Evolutionary conservation across 345 rosid species (phyloP).

Genomic region (Citrus mangshanensis): DNA sequence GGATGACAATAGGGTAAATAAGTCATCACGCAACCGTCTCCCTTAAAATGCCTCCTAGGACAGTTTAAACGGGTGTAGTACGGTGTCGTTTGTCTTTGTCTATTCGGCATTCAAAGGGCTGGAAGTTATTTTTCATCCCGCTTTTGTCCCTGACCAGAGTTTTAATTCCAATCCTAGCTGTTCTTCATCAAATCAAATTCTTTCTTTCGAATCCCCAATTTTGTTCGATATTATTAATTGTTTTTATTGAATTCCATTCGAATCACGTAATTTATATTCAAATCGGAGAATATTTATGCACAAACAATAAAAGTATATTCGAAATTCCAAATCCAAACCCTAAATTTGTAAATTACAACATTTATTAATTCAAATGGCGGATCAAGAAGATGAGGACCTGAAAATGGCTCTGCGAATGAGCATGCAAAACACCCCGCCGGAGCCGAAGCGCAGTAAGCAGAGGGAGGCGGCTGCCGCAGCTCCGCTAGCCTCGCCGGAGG

Average conservation of each 20-base stretch:
- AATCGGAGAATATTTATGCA: background rate
- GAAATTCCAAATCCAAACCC: conserved; percentile 7
- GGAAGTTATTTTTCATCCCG: background rate
- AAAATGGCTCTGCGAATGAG: conserved; percentile 88
- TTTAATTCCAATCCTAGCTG: background rate
- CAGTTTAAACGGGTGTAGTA: background rate
- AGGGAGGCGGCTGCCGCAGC: conserved; percentile 47
- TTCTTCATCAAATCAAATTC: conserved; percentile 3
- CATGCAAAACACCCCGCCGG: conserved; percentile 87
- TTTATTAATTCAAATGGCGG: conserved; percentile 54
- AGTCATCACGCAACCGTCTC: background rate
- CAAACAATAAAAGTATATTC: background rate
- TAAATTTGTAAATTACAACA: conserved; percentile 13
- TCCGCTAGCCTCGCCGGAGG: conserved; percentile 52
- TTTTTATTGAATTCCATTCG: background rate
- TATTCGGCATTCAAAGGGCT: background rate
- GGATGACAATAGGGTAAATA: background rate
- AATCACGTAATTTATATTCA: background rate
- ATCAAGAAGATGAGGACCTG: conserved; percentile 91
- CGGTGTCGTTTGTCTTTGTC: conserved; percentile 7
- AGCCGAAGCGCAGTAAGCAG: conserved; percentile 93
- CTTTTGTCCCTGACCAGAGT: conserved; percentile 2
- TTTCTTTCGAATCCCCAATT: background rate
- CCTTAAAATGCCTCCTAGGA: background rate
- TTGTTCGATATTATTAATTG: background rate